Conservation (phyloP, 768 basidiomycete genomes). For the Leccinum disarticulatum region DNA sequence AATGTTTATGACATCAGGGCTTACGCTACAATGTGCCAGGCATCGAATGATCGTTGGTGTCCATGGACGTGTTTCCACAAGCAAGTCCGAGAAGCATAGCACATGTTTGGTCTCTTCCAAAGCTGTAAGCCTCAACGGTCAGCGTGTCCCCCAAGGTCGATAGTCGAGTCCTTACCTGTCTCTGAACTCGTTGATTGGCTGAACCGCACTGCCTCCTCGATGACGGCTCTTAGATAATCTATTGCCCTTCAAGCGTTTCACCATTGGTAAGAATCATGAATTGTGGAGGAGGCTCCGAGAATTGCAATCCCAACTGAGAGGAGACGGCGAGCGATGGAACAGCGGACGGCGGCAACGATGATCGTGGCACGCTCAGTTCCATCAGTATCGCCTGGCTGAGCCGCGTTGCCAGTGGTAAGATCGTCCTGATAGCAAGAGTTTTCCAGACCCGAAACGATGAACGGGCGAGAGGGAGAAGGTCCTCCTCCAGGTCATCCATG, state of each 20-base stretch:
- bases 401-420: constrained; percentile 49
- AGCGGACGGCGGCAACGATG: constrained; percentile 34
- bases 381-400: constrained; percentile 72
- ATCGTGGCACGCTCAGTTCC: constrained; percentile 55
- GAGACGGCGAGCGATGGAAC: constrained; percentile 53
- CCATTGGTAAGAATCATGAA: constrained; percentile 90
- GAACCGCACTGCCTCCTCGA: constrained; percentile 76
- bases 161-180: constrained; percentile 54
- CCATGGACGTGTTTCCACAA: constrained; percentile 78
- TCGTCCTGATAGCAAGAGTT: constrained; percentile 67
- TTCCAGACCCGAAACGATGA: constrained; percentile 57
- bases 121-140: constrained; percentile 47
- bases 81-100: constrained; percentile 89
- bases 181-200: constrained; percentile 80
- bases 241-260: constrained; percentile 70
- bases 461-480: constrained; percentile 52
- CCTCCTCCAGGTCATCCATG: constrained; percentile 35
- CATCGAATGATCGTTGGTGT: constrained; percentile 48
- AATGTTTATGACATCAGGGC: constrained; percentile 62
- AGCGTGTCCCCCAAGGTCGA: not conserved
- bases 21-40: constrained; percentile 48
- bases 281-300: constrained; percentile 68
- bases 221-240: constrained; percentile 77
- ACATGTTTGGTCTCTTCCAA: constrained; percentile 89
- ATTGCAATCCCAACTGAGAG: constrained; percentile 83